These are phyloP conservation scores for Lachancea sp. DNA, from an alignment of 805 yeast species.

Conservation along the genomic window DNA sequence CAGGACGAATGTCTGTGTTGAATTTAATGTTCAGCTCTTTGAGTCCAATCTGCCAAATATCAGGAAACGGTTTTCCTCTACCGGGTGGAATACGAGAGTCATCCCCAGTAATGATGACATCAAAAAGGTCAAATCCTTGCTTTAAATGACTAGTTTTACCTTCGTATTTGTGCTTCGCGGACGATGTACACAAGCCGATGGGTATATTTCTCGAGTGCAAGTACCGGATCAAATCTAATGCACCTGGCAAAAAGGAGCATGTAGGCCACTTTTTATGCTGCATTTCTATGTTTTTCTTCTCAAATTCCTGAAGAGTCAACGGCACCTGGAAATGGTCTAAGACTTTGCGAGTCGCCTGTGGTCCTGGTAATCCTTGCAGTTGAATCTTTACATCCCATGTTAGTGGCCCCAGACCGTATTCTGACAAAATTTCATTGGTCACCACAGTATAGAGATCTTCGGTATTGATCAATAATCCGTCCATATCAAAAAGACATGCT, in stretches of 20 bases:
- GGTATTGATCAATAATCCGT: slow-evolving; percentile 85
- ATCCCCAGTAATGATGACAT: slow-evolving; percentile 81
- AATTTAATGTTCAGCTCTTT: slow-evolving; percentile 56
- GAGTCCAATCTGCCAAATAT: slow-evolving; percentile 83
- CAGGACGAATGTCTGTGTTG: slow-evolving; percentile 46
- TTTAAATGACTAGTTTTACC: slow-evolving; percentile 67
- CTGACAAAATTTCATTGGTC: slow-evolving; percentile 56
- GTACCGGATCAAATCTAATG: slow-evolving; percentile 54
- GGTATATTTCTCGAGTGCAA: slow-evolving; percentile 55
- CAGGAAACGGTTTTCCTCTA: slow-evolving; percentile 89
- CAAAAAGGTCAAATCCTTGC: slow-evolving; percentile 59
- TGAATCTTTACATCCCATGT: slow-evolving; percentile 88
- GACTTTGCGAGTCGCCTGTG: slow-evolving; percentile 57
- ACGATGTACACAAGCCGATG: slow-evolving; percentile 86
- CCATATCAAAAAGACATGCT: slow-evolving; percentile 65
- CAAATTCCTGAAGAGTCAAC: slow-evolving; percentile 58
- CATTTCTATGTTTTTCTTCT: slow-evolving; percentile 42
- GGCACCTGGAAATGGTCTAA: slow-evolving; percentile 66
- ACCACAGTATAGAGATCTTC: slow-evolving; percentile 87
- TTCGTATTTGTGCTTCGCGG: slow-evolving; percentile 53
- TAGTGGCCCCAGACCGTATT: slow-evolving; percentile 68
- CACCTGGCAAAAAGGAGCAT: slow-evolving; percentile 76
- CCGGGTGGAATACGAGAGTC: slow-evolving; percentile 77
- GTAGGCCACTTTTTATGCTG: slow-evolving; percentile 56
- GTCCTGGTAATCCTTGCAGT: slow-evolving; percentile 89